Evolutionary conservation across 208 protist genomes (phyloP), one percentile per base, ranked within the genome.

Genomic region (Herpetomonas samuelpessoai): DNA sequence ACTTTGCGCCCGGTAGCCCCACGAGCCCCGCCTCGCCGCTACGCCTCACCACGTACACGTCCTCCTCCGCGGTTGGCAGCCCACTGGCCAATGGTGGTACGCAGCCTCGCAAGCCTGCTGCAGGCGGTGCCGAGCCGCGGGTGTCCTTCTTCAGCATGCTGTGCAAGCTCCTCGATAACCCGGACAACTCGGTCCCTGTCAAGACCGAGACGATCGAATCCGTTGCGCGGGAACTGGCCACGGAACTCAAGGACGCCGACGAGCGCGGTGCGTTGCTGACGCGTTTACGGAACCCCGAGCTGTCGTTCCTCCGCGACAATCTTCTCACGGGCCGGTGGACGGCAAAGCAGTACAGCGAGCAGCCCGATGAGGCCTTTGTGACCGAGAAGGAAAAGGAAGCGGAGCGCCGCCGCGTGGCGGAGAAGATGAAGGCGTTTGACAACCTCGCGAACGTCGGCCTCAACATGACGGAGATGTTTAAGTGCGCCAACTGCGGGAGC

Each of bases 381-480:
- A 99, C 99, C 57, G 79, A 93, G 18, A 57, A 89, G n/a, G 97
- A 98, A 74, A 83, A 88, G 54, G 72, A 88, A 9, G 81, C 86
- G 30, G 72, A 98, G 62, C 64, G 75, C 62, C 79, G 80, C 30
- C 83, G 96, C n/a, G 80, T 98, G 44, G 83, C 76, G 78, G 49
- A 77, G 22, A 76, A 92, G 14, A 75, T 98, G 60, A 70, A 86
- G 29, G 89, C 93, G 2, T 68, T 96, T 38, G 97, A 98, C 54
- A 70, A 76, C 18, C 70, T 72, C 10, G 58, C 78, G 24, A 56
- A 70, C 10, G 81, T 79, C 19, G 71, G 68, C 18, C 21, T 86
- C 10, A 76, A 78, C 64, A 27, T 77, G 21, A 88, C 86, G 2
- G 54, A 61, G 3, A 62, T 95, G 29, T 96, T 95, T 63, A 72